phyloP scores from a whole-genome alignment of 2,329 filamentous ascomycete genomes.

The Arthroderma uncinatum region DNA sequence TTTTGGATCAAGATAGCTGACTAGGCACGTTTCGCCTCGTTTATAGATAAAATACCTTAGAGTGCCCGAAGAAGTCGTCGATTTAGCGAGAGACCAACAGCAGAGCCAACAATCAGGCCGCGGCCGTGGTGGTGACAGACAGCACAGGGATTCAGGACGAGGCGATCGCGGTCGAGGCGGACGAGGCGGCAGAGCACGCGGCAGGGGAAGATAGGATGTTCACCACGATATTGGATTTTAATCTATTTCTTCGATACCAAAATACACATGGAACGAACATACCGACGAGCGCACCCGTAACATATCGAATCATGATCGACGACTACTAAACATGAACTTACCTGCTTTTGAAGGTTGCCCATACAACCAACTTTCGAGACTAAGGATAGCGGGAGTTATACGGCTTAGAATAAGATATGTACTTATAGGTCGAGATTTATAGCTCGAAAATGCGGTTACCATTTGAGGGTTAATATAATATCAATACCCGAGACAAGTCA shows the following conservation, averaged over 20 bases:
- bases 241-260: neutral
- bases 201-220: slow-evolving; percentile 22
- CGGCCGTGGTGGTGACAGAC: slow-evolving; percentile 29
- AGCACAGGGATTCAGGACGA: slow-evolving; percentile 28
- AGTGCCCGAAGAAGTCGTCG: slow-evolving; percentile 93
- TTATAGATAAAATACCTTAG: slow-evolving; percentile 91
- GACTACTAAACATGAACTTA: neutral
- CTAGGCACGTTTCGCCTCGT: neutral
- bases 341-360: neutral
- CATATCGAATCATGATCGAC: slow-evolving; percentile 1
- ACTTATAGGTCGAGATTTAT: slow-evolving; percentile 2
- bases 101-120: slow-evolving; percentile 50
- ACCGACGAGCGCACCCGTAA: neutral
- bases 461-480: neutral
- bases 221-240: neutral
- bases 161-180: slow-evolving; percentile 31
- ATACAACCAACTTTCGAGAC: neutral
- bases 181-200: slow-evolving; percentile 35
- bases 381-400: neutral
- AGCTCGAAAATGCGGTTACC: neutral
- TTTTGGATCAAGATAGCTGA: neutral
- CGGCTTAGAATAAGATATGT: slow-evolving; percentile 1
- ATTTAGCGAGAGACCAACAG: slow-evolving; percentile 85
- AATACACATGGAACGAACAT: neutral
- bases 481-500: neutral